phyloP scores from a whole-genome alignment of 2,329 filamentous ascomycete species.

The Bipolaris zeicola region DNA sequence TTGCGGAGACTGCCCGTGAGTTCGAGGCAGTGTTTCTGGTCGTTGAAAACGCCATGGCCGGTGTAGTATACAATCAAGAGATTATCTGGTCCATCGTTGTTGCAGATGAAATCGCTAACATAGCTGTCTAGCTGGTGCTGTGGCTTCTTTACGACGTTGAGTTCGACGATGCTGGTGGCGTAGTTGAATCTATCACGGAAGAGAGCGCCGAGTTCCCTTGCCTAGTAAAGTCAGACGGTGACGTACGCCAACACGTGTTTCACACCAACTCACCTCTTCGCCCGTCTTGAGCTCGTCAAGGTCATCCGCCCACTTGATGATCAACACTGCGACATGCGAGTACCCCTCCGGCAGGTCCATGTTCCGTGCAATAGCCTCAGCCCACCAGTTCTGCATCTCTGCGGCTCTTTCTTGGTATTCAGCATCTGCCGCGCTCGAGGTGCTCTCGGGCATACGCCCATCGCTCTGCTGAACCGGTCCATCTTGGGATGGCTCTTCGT shows the following conservation, averaged over 20 bases:
- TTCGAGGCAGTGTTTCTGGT: constrained; percentile 32
- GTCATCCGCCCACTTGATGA: constrained; percentile 45
- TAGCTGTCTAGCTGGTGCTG: constrained; percentile 42
- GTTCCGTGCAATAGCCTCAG: constrained; percentile 28
- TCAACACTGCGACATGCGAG: constrained; percentile 42
- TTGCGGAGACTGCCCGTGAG: constrained; percentile 25
- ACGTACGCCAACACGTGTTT: background rate
- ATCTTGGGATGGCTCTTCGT: constrained; percentile 16
- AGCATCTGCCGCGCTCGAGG: background rate
- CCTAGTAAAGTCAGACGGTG: constrained; percentile 22
- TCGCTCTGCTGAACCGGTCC: background rate
- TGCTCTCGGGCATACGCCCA: background rate
- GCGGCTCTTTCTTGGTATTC: background rate
- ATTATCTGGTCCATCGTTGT: constrained; percentile 39
- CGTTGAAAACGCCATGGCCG: constrained; percentile 42
- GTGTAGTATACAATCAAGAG: constrained; percentile 50
- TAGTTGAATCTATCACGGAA: constrained; percentile 41
- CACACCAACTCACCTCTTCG: constrained; percentile 26
- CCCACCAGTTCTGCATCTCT: constrained; percentile 38
- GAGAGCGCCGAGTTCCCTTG: constrained; percentile 35
- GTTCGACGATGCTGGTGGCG: constrained; percentile 38
- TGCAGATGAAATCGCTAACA: constrained; percentile 36
- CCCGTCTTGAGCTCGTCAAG: constrained; percentile 45
- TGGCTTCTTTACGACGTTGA: constrained; percentile 39
- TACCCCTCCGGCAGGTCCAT: constrained; percentile 44